Percentiles rank a stretch among this genome's conserved stretches.
Conservation (phyloP, 495 filamentous ascomycete species). For the Recurvomyces mirabilis region DNA sequence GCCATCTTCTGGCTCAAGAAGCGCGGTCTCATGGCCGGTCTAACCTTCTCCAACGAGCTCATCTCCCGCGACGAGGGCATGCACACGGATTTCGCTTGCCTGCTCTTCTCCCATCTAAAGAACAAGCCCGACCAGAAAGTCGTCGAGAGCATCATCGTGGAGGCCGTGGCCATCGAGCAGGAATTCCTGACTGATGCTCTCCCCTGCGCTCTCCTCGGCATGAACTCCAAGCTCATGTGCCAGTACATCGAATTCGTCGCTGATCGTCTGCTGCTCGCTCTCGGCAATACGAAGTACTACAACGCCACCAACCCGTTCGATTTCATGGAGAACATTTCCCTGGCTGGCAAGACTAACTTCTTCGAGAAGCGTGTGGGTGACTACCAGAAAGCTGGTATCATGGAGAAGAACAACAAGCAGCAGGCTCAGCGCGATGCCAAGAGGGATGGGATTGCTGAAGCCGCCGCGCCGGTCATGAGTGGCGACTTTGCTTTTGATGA, state of each 20-base stretch:
- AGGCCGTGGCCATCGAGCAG: slow-evolving; percentile 89
- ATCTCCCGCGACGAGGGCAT: slow-evolving; percentile 99
- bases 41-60: slow-evolving; percentile 98
- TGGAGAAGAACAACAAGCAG: slow-evolving; percentile 81
- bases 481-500: slow-evolving; percentile 90
- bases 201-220: slow-evolving; percentile 82
- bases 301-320: slow-evolving; percentile 91
- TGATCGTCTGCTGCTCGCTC: slow-evolving; percentile 80
- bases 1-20: slow-evolving; percentile 99
- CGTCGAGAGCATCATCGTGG: slow-evolving; percentile 78
- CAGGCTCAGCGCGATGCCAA: slow-evolving; percentile 33
- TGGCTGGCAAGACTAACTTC: slow-evolving; percentile 99
- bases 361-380: slow-evolving; percentile 99
- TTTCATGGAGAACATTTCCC: slow-evolving; percentile 99
- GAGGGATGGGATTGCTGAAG: slow-evolving; percentile 31
- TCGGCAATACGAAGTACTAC: slow-evolving; percentile 91
- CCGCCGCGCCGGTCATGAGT: slow-evolving; percentile 49
- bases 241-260: slow-evolving; percentile 99
- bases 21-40: slow-evolving; percentile 94
- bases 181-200: slow-evolving; percentile 97
- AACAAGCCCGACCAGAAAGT: slow-evolving; percentile 72
- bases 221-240: slow-evolving; percentile 96
- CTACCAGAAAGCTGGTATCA: slow-evolving; percentile 99
- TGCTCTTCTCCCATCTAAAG: slow-evolving; percentile 91
- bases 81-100: slow-evolving; percentile 97